Conservation (phyloP, 1,139 yeast genomes). For the Hemisphaericaspora xylofermentans region DNA sequence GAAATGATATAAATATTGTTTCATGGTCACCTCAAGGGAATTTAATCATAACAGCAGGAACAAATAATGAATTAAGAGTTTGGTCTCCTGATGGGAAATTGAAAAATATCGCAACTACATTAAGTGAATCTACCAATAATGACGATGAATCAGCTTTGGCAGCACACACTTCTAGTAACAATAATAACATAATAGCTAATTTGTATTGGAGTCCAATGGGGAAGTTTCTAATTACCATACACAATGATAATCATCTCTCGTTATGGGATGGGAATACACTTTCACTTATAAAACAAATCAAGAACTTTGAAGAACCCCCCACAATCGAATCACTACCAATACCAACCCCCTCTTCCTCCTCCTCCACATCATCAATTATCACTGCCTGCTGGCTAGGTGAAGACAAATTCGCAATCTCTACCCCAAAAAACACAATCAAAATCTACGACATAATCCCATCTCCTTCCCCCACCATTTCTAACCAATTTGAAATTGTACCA, state of each 20-base stretch:
- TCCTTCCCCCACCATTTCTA: conserved; percentile 7
- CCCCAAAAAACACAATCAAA: conserved; percentile 53
- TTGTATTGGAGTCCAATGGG: conserved; percentile 40
- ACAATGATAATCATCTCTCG: conserved; percentile 31
- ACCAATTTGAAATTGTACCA: conserved; percentile 40
- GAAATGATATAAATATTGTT: conserved; percentile 41
- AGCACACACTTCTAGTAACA: conserved; percentile 6
- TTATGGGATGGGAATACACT: conserved; percentile 42
- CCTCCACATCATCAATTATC: conserved; percentile 12
- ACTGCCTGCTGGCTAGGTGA: conserved; percentile 73
- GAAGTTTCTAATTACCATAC: conserved; percentile 35
- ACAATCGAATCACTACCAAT: too few relatives aligned
- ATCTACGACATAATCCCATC: conserved; percentile 49
- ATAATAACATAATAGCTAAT: conserved; percentile 19
- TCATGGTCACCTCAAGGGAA: conserved; percentile 69
- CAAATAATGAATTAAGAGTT: conserved; percentile 63
- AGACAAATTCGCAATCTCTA: conserved; percentile 68
- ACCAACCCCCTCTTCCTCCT: background rate
- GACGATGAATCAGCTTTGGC: conserved; percentile 1
- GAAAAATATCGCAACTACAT: conserved; percentile 47
- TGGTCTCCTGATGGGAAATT: conserved; percentile 71
- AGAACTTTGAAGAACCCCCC: conserved; percentile 6
- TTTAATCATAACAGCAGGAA: conserved; percentile 54
- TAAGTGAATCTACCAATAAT: conserved; percentile 6
- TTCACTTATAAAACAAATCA: conserved; percentile 30